Evolutionary conservation across 352 stramenopile genomes (phyloP).

Genomic region (Halophytophthora polymorphica): DNA sequence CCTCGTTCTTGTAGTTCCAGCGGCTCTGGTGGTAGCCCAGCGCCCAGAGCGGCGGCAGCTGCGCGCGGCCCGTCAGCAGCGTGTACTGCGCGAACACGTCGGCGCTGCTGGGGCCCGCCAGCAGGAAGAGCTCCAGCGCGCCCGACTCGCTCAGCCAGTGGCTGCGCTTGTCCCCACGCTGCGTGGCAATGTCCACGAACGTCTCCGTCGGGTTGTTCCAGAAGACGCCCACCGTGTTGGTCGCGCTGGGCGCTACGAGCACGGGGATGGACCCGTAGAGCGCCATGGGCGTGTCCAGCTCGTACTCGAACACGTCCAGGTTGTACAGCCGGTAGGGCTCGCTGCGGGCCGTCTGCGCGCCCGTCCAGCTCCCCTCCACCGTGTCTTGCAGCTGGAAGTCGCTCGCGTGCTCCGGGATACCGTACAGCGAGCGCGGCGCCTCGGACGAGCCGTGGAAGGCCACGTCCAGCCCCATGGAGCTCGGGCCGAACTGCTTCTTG

Average conservation of each 20-base stretch:
- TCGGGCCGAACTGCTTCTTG: conserved; percentile 84
- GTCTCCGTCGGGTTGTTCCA: conserved; percentile 99
- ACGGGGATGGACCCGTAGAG: conserved; percentile 93
- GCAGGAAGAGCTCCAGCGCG: conserved; percentile 96
- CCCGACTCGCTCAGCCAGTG: conserved; percentile 96
- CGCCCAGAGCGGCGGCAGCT: conserved; percentile 95
- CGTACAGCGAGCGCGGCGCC: conserved; percentile 88
- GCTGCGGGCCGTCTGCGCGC: conserved; percentile 34
- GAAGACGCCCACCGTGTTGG: conserved; percentile 93
- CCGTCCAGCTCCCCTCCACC: conserved; percentile 25
- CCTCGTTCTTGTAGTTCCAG: conserved; percentile 99
- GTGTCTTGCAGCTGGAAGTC: conserved; percentile 94
- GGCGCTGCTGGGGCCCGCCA: conserved; percentile 85
- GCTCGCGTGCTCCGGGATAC: conserved; percentile 97
- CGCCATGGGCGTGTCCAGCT: conserved; percentile 98
- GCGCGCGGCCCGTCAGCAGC: conserved; percentile 88
- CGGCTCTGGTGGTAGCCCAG: conserved; percentile 98
- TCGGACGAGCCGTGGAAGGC: conserved; percentile 79
- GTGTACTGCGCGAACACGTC: conserved; percentile 92
- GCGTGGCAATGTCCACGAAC: conserved; percentile 95
- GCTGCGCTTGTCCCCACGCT: conserved; percentile 51
- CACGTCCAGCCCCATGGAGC: conserved; percentile 95
- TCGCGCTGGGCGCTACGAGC: conserved; percentile 59
- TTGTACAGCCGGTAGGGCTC: conserved; percentile 99
- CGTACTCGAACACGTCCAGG: conserved; percentile 99